Base-by-base conservation (phyloP, 192 early-diverging fungal genomes). In the Spizellomyces sp. region DNA sequence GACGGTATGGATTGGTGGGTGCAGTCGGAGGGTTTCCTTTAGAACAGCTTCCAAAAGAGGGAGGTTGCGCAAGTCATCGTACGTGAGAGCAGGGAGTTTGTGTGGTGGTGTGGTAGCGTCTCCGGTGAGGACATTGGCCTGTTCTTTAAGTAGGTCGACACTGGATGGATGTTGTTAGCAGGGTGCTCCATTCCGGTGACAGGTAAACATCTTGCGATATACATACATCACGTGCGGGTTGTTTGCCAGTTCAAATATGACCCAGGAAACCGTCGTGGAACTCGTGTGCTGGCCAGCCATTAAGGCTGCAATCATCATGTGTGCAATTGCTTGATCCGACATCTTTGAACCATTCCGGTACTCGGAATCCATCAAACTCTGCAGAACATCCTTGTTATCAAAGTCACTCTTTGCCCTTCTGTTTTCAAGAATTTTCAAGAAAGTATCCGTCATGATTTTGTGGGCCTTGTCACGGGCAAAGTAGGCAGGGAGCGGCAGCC, bases 271-370 rank as follows among this genome's bases (percentile, higher is more conserved):
- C 19, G 97, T 96, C 48, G 97, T 94, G 15, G 95, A 92, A 17
- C 85, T 88, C 6, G 97, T 98, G 80, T 99, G 97, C 79, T 98
- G 96, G n/a, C 97, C 97, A 45, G 92, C 97, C 89, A 99, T 93
- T 57, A 99, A 84, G 55, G 94, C 75, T 19, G 97, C 97, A 86
- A 99, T 99, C 91, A 97, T 92, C 87, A 99, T 90, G 86, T 95
- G 92, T 22, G 94, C 92, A 65, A 94, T 83, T 61, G 94, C 92
- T 47, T 87, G 79, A 76, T 98, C 93, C 36, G 93, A 87, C 79
- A 96, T 77, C 56, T 83, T 81, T 63, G 87, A 86, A 45, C 96
- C 96, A 73, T 92, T 87, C 84, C 94, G 95, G 86, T 99, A 99
- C 27, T 81, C 86, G 56, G 90, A 86, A 62, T 90, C 82, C 89